Conservation (phyloP, 2,329 filamentous ascomycete species). For the Gremmenia infestans region DNA sequence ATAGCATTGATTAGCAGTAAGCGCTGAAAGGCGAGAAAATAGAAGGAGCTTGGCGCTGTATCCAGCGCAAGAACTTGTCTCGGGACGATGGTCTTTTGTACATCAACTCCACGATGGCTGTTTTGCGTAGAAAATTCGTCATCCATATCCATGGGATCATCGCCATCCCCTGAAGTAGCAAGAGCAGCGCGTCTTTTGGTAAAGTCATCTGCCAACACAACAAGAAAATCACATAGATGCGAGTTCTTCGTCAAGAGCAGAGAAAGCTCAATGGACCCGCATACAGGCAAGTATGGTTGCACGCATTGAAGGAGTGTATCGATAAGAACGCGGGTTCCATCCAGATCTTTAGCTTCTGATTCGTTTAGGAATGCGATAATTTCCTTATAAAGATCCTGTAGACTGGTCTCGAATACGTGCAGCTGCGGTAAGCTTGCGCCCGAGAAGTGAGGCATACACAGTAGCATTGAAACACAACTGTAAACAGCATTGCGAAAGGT, state of each 20-base stretch:
- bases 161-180: slow-evolving; percentile 32
- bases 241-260: slow-evolving; percentile 16
- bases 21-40: slow-evolving; percentile 18
- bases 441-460: slow-evolving; percentile 23
- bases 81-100: slow-evolving; percentile 35
- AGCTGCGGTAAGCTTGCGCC: slow-evolving; percentile 14
- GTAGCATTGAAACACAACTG: slow-evolving; percentile 24
- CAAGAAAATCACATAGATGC: slow-evolving; percentile 24
- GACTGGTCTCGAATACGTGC: slow-evolving; percentile 13
- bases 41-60: slow-evolving; percentile 24
- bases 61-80: slow-evolving; percentile 32
- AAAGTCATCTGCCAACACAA: slow-evolving; percentile 18
- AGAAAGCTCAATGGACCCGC: slow-evolving; percentile 13
- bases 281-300: slow-evolving; percentile 27
- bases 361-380: slow-evolving; percentile 20
- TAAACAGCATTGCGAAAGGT: slow-evolving; percentile 25
- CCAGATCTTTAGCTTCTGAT: slow-evolving; percentile 9
- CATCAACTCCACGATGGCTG: slow-evolving; percentile 41
- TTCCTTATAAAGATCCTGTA: slow-evolving; percentile 15
- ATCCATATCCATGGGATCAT: slow-evolving; percentile 65
- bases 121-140: slow-evolving; percentile 57
- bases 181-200: slow-evolving; percentile 10
- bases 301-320: slow-evolving; percentile 26
- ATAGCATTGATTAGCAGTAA: slow-evolving; percentile 24
- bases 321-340: slow-evolving; percentile 14